Evolutionary conservation across 2,329 filamentous ascomycete genomes (phyloP).

Genomic region (Cladosporium oxysporum): DNA sequence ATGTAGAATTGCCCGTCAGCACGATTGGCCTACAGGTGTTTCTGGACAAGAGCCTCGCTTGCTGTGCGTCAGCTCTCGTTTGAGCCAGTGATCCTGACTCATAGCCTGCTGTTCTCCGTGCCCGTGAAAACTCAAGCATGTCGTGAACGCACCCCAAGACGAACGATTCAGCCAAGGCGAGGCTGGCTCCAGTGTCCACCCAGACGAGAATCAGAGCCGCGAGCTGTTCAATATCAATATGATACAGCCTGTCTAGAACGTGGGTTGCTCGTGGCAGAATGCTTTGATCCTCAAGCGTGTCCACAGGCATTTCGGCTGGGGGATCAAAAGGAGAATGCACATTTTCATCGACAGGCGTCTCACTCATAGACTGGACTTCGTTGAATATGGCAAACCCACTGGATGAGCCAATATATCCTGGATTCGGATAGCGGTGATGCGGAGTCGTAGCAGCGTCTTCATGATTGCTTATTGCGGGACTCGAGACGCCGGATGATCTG

Average conservation of each 20-base stretch:
- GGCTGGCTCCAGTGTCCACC: conserved; percentile 31
- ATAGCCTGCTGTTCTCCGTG: conserved; percentile 10
- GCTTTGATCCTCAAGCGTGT: conserved; percentile 12
- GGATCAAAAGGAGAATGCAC: conserved; percentile 8
- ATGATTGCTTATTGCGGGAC: conserved; percentile 20
- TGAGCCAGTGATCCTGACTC: conserved; percentile 18
- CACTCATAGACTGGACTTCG: conserved; percentile 30
- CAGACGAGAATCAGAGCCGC: conserved; percentile 30
- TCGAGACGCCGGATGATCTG: conserved; percentile 16
- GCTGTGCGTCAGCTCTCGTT: background rate
- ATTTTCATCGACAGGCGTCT: conserved; percentile 5
- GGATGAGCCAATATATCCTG: conserved; percentile 37
- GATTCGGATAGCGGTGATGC: conserved; percentile 36
- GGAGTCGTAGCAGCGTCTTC: conserved; percentile 17
- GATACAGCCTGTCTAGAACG: conserved; percentile 4
- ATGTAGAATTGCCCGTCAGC: background rate
- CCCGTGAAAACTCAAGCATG: conserved; percentile 22
- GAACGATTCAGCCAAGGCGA: conserved; percentile 32
- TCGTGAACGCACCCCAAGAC: conserved; percentile 29
- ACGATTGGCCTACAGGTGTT: conserved; percentile 12
- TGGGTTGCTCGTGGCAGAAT: conserved; percentile 1
- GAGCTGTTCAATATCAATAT: conserved; percentile 22
- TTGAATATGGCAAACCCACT: conserved; percentile 38
- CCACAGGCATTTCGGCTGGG: background rate
- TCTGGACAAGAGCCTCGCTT: background rate